These are phyloP conservation scores for Rachicladosporium sp. DNA, from an alignment of 2,329 filamentous ascomycete genomes.

Conservation along the genomic window DNA sequence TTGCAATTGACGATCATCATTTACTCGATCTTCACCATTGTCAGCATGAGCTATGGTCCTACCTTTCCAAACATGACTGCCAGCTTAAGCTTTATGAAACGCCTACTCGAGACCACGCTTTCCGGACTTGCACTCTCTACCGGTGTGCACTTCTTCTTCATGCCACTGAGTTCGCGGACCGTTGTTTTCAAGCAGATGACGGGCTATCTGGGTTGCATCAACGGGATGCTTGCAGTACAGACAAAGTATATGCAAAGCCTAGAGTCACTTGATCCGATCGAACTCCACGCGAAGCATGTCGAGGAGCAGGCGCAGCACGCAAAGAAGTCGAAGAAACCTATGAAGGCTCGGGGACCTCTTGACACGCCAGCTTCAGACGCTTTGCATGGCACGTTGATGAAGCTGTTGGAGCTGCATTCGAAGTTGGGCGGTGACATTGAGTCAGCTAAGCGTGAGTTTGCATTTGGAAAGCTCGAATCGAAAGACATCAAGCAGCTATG, in stretches of 20 bases:
- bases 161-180: constrained; percentile 53
- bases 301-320: constrained; percentile 9
- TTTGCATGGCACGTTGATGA: constrained; percentile 15
- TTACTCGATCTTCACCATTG: constrained; percentile 55
- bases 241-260: constrained; percentile 51
- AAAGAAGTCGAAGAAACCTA: constrained; percentile 19
- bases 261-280: constrained; percentile 41
- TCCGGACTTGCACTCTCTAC: constrained; percentile 53
- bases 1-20: constrained; percentile 57
- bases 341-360: constrained; percentile 46
- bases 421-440: constrained; percentile 55
- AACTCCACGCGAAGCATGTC: constrained; percentile 7
- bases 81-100: constrained; percentile 41
- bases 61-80: constrained; percentile 43
- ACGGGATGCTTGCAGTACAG: constrained; percentile 47
- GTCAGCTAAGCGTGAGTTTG: constrained; percentile 64
- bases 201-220: constrained; percentile 45
- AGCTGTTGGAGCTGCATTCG: constrained; percentile 43
- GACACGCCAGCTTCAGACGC: constrained; percentile 20
- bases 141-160: constrained; percentile 50
- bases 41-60: constrained; percentile 51
- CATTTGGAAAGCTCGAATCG: constrained; percentile 52
- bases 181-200: constrained; percentile 53
- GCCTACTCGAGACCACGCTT: constrained; percentile 50
- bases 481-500: constrained; percentile 52